Evolutionary conservation across 2,329 filamentous ascomycete species (phyloP).

Genomic region (Cladosporium sp.): DNA sequence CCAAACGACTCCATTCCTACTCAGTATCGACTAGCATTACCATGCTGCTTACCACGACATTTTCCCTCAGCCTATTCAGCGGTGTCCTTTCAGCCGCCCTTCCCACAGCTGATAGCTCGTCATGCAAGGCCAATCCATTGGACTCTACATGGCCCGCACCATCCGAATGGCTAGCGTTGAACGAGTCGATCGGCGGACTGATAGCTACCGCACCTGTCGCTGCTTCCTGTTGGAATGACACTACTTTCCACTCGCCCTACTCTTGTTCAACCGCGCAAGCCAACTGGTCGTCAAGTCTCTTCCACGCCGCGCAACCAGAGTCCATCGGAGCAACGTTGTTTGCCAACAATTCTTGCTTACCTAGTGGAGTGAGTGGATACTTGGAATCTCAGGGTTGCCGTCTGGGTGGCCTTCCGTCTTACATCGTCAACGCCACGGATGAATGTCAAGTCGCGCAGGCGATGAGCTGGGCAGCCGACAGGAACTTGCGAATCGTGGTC

Average conservation of each 20-base stretch:
- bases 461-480: slow-evolving; percentile 25
- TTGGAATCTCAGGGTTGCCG: slow-evolving; percentile 24
- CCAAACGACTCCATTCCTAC: not conserved
- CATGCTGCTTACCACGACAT: not conserved
- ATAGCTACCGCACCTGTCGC: slow-evolving; percentile 26
- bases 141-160: slow-evolving; percentile 13
- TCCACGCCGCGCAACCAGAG: slow-evolving; percentile 31
- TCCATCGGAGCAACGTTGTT: slow-evolving; percentile 30
- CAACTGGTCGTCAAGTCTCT: slow-evolving; percentile 29
- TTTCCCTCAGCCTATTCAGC: not conserved
- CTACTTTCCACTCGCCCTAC: slow-evolving; percentile 25
- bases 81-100: not conserved
- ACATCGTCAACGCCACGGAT: slow-evolving; percentile 32
- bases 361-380: slow-evolving; percentile 25
- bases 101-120: not conserved
- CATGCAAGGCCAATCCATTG: slow-evolving; percentile 17
- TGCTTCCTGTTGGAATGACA: slow-evolving; percentile 31
- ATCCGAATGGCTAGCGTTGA: slow-evolving; percentile 14
- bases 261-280: slow-evolving; percentile 24
- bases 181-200: slow-evolving; percentile 19
- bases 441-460: slow-evolving; percentile 27
- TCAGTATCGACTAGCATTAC: not conserved
- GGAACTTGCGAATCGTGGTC: slow-evolving; percentile 16
- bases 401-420: slow-evolving; percentile 29
- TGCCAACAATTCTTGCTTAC: slow-evolving; percentile 34